phyloP scores from a whole-genome alignment of 106 monocot genomes.

The Cymbidium sinense region DNA sequence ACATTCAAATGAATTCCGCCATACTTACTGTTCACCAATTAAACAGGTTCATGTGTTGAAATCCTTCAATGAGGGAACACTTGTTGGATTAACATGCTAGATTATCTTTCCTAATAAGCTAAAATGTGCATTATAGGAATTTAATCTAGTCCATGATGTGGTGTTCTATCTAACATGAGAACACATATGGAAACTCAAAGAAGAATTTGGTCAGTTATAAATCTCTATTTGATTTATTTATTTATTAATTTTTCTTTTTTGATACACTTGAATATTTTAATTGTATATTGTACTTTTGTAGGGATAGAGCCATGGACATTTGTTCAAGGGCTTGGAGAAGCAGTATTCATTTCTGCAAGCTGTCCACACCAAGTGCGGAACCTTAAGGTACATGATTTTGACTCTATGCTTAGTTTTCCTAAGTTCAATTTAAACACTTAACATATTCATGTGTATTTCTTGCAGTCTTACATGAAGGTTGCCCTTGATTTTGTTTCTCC shows the following conservation, averaged over 20 bases:
- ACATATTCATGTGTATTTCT: background rate
- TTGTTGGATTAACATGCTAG: background rate
- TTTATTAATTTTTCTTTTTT: background rate
- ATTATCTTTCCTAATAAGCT: background rate
- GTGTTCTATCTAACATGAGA: slow-evolving; percentile 67
- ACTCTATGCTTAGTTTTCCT: background rate
- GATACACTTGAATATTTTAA: background rate
- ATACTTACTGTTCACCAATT: slow-evolving; percentile 19
- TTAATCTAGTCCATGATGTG: slow-evolving; percentile 80
- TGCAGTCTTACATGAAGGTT: slow-evolving; percentile 74
- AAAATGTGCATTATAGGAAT: slow-evolving; percentile 29
- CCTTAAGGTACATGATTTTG: slow-evolving; percentile 6
- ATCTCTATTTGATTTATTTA: background rate
- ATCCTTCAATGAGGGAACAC: background rate
- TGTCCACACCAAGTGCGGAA: slow-evolving; percentile 12
- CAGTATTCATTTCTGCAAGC: slow-evolving; percentile 5
- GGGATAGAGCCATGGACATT: slow-evolving; percentile 13
- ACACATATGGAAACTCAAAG: slow-evolving; percentile 76
- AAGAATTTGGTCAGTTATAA: slow-evolving; percentile 63
- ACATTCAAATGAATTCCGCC: slow-evolving; percentile 34
- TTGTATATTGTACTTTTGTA: background rate
- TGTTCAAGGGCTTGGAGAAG: slow-evolving; percentile 9
- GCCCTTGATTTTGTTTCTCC: slow-evolving; percentile 85
- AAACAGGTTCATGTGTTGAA: slow-evolving; percentile 8
- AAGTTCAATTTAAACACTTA: background rate